Conservation (phyloP, 768 basidiomycete species). For the Lyophyllum atratum region DNA sequence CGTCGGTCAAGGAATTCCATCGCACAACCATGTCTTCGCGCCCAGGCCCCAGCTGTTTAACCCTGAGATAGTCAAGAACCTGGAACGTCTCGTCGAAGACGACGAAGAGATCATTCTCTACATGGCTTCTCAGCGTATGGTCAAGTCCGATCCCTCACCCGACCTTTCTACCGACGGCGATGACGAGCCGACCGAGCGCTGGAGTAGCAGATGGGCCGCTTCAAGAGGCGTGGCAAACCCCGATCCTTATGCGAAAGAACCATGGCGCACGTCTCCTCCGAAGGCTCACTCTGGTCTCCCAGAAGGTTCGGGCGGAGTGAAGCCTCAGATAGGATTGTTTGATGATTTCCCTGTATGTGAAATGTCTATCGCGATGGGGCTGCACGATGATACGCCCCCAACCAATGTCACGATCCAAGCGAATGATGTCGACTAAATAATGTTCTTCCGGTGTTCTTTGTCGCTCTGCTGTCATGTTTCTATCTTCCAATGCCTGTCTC, state of each 20-base stretch:
- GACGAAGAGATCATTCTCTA: conserved; percentile 6
- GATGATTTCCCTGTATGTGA: conserved; percentile 17
- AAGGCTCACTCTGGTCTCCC: too few species aligned
- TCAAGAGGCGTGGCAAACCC: not conserved
- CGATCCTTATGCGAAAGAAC: not conserved
- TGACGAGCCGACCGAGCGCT: not conserved
- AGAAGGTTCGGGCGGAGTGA: not conserved
- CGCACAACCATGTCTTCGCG: not conserved
- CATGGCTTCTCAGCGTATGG: not conserved
- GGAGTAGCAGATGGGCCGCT: too few species aligned
- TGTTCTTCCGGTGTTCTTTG: not conserved
- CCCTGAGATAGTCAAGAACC: not conserved
- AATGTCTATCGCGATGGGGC: conserved; percentile 20
- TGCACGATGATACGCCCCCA: conserved; percentile 1
- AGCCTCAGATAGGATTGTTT: not conserved
- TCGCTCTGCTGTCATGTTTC: not conserved
- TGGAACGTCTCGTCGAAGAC: conserved; percentile 1
- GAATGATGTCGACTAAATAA: not conserved
- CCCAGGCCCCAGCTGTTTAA: not conserved
- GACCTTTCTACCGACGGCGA: not conserved
- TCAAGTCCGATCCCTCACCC: not conserved
- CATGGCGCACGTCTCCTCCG: not conserved
- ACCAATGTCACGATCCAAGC: not conserved
- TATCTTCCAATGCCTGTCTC: too few species aligned
- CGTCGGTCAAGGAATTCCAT: not conserved